Conservation (phyloP, 805 yeast species). For the Candida pseudofarinosa region DNA sequence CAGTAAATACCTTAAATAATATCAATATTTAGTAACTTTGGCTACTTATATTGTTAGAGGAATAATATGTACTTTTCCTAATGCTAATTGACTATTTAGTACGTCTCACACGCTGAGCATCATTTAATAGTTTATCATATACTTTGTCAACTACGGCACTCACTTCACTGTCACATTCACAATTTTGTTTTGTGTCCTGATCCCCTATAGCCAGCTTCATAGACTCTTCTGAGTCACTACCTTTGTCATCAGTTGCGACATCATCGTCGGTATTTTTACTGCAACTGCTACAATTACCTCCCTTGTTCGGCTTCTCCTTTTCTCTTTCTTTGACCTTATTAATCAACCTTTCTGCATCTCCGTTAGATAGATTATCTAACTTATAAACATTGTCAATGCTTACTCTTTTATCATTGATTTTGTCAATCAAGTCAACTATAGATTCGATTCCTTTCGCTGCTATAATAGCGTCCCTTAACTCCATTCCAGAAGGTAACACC, state of each 20-base stretch:
- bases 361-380: constrained; percentile 11
- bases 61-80: not conserved
- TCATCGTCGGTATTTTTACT: not conserved
- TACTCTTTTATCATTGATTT: constrained; percentile 53
- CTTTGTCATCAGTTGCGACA: constrained; percentile 8
- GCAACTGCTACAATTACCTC: not conserved
- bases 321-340: not conserved
- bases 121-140: constrained; percentile 66
- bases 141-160: constrained; percentile 62
- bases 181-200: constrained; percentile 4
- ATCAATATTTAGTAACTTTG: not conserved
- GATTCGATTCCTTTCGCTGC: constrained; percentile 73
- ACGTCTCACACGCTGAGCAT: constrained; percentile 61
- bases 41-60: not conserved
- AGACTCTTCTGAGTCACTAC: constrained; percentile 27
- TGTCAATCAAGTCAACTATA: constrained; percentile 62
- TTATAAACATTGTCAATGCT: constrained; percentile 49
- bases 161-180: constrained; percentile 10
- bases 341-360: not conserved
- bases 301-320: not conserved
- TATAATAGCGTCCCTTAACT: constrained; percentile 57
- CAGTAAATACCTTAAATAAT: constrained; percentile 21
- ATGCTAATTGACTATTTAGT: constrained; percentile 24
- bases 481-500: constrained; percentile 51
- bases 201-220: constrained; percentile 9